Conservation (phyloP, 1,139 yeast genomes). For the Blastobotrys indianensis region DNA sequence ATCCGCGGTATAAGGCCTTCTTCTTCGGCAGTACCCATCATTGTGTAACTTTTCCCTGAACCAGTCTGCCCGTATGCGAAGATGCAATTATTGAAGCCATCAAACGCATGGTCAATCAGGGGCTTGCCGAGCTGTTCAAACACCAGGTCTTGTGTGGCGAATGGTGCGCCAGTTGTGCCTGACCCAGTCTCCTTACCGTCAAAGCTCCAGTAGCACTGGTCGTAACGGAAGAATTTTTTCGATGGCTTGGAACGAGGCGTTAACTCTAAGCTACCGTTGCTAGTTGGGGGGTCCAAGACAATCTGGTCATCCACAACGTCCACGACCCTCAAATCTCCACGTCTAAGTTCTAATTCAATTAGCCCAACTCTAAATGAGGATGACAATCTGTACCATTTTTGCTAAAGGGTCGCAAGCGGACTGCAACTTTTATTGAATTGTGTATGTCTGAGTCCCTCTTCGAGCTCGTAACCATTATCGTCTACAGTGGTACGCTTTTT, state of each 20-base stretch:
- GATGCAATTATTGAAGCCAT: conserved; percentile 65
- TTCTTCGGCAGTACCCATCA: conserved; percentile 53
- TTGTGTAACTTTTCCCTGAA: conserved; percentile 61
- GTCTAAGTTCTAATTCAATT: conserved; percentile 3
- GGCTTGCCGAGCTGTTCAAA: conserved; percentile 50
- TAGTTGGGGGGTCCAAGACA: neutral
- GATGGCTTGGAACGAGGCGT: neutral
- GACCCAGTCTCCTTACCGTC: conserved; percentile 19
- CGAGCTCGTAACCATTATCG: conserved; percentile 3
- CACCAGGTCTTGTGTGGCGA: conserved; percentile 43
- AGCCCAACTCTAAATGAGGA: neutral
- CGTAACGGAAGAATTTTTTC: conserved; percentile 11
- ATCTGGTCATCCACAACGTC: conserved; percentile 11
- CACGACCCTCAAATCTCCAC: conserved; percentile 7
- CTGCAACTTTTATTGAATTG: conserved; percentile 10
- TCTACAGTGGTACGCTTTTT: neutral
- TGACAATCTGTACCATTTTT: conserved; percentile 6
- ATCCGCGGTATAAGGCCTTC: conserved; percentile 57
- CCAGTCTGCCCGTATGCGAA: conserved; percentile 75
- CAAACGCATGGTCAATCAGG: conserved; percentile 51
- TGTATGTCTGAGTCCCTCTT: neutral
- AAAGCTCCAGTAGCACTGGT: conserved; percentile 8
- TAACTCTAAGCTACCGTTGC: neutral
- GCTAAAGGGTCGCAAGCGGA: conserved; percentile 13
- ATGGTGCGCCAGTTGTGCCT: conserved; percentile 21